Evolutionary conservation across 306 rosid species (phyloP).

Genomic region (Cucurbita ficifolia): DNA sequence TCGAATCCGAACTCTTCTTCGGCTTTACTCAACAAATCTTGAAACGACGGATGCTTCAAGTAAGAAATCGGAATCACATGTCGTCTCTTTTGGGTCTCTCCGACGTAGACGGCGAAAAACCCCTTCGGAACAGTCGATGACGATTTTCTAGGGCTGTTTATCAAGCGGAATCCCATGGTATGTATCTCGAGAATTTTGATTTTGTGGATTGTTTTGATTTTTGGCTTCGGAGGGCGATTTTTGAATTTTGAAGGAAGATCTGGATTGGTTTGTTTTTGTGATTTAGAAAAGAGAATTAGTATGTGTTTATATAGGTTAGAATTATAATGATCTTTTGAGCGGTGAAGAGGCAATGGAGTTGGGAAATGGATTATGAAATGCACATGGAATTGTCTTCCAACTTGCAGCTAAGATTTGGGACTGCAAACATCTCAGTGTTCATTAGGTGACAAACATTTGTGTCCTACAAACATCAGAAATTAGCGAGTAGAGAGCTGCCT

Average conservation of each 20-base stretch:
- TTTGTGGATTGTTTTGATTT: background rate
- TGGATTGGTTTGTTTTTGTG: constrained; percentile 6
- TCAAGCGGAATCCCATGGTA: constrained; percentile 4
- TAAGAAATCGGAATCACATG: constrained; percentile 7
- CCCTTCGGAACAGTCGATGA: constrained; percentile 4
- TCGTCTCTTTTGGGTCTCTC: constrained; percentile 4
- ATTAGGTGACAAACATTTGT: constrained; percentile 7
- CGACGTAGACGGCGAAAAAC: constrained; percentile 5
- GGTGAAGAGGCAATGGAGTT: constrained; percentile 4
- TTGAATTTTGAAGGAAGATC: background rate
- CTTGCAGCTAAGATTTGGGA: constrained; percentile 6
- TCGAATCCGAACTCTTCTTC: constrained; percentile 9
- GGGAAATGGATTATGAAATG: background rate
- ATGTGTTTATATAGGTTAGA: background rate
- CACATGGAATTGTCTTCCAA: constrained; percentile 11
- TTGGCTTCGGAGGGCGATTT: background rate
- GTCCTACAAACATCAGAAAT: constrained; percentile 1
- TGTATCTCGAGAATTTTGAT: background rate
- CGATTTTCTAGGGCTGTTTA: background rate
- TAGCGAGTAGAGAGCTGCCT: constrained; percentile 1
- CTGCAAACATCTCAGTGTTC: background rate
- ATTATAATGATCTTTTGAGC: background rate
- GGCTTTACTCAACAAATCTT: constrained; percentile 5
- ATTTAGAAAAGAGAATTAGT: background rate
- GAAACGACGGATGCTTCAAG: constrained; percentile 7